Evolutionary conservation across 2,329 filamentous ascomycete species (phyloP), one percentile per base, ranked within the genome.

Genomic region (Fusarium euwallaceae): DNA sequence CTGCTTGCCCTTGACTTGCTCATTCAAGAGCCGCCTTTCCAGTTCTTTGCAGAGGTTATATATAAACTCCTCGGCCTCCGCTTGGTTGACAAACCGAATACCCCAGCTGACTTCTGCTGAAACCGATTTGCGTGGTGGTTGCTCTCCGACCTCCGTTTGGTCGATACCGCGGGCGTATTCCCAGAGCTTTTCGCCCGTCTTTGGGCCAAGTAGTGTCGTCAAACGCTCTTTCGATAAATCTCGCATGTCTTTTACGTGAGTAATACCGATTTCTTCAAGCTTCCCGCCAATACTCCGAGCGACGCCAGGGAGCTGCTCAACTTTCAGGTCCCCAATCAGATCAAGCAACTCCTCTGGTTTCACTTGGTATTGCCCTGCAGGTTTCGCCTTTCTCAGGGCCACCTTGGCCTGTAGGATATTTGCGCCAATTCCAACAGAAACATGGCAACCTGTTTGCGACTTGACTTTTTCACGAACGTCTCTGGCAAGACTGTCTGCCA

Each of bases 71-170:
- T 98, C 96, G 0, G 95, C 95, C 82, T 99, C 96, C n/a, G 90
- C 88, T 79, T 98, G 95, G 70, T 89, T 97, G 76, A 97, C 91
- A 80, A 99, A 99, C 7, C 97, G 92, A 66, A 99, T 97, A 4
- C 97, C 97, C 97, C 97, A 99, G 78, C 97, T 99, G 72, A 99
- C 95, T 81, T 99, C 97, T 1, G 96, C 96, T 2, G 97, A 98
- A 0, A 99, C 95, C 0, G 96, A 98, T 80, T 98, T 99, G 64
- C 97, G 92, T 17, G 94, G 87, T 0, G 93, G 90, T 79, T 97
- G 93, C 67, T 96, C 93, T 36, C 95, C 96, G 7, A 98, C 94
- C 81, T 98, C 95, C 2, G 91, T 88, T 60, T 88, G 89, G 82
- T 99, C 97, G 59, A 98, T 94, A 4, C 97, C 97, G 7, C 95